Evolutionary conservation across 2,329 filamentous ascomycete species (phyloP).

Genomic region (Dendrostoma leiphaemia): DNA sequence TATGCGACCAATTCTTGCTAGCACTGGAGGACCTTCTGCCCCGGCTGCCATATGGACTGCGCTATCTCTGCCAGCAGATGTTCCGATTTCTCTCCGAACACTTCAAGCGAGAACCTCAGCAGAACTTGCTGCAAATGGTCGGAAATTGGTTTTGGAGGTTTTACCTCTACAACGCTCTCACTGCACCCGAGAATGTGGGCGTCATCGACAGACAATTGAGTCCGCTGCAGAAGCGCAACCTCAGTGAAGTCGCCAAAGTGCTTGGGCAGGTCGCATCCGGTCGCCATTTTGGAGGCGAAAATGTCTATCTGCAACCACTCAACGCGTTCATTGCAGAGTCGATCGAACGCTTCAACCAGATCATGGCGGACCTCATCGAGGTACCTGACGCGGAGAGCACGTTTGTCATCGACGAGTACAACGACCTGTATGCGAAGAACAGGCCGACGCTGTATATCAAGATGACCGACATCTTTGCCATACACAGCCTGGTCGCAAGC

Average conservation of each 20-base stretch:
- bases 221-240: conserved; percentile 88
- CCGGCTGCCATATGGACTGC: conserved; percentile 88
- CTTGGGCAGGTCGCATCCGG: conserved; percentile 86
- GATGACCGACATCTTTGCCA: conserved; percentile 94
- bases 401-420: conserved; percentile 98
- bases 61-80: conserved; percentile 83
- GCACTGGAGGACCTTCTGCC: conserved; percentile 79
- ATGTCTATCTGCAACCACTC: conserved; percentile 91
- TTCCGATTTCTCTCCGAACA: conserved; percentile 74
- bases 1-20: conserved; percentile 85
- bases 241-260: conserved; percentile 88
- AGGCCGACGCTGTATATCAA: conserved; percentile 99
- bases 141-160: conserved; percentile 92
- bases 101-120: conserved; percentile 77
- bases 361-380: conserved; percentile 74
- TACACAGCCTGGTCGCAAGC: conserved; percentile 81
- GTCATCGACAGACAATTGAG: conserved; percentile 87
- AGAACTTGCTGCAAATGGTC: conserved; percentile 77
- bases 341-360: conserved; percentile 72
- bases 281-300: conserved; percentile 86
- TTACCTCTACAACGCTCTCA: conserved; percentile 85
- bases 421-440: conserved; percentile 92
- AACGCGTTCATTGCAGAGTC: conserved; percentile 90
- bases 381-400: conserved; percentile 85
- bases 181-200: conserved; percentile 88